Evolutionary conservation across 2,329 filamentous ascomycete species (phyloP).

Genomic region (Botrytis pseudocinerea): DNA sequence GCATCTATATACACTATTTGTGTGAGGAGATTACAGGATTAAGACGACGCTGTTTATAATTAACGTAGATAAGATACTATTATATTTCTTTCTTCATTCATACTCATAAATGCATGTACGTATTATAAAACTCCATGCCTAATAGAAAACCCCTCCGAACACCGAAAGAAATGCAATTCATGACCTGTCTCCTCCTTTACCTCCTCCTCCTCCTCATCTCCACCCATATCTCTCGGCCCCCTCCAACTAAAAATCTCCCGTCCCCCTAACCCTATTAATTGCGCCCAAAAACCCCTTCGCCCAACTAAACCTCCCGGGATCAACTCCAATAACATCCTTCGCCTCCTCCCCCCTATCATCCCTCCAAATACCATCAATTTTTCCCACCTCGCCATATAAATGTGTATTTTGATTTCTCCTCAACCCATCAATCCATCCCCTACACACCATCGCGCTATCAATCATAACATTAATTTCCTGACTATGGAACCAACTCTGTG

Average conservation of each 20-base stretch:
- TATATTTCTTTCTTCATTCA: not conserved
- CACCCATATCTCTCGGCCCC: too few relatives aligned
- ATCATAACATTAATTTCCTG: constrained; percentile 78
- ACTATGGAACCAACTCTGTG: constrained; percentile 75
- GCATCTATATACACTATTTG: not conserved
- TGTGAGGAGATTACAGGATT: not conserved
- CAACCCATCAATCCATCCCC: constrained; percentile 61
- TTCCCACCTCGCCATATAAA: constrained; percentile 54
- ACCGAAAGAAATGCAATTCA: not conserved
- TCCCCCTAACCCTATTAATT: constrained; percentile 57
- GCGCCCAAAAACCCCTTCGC: constrained; percentile 58
- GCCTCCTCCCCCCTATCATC: constrained; percentile 51
- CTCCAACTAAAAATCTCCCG: constrained; percentile 50
- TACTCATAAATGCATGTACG: not conserved
- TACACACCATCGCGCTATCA: constrained; percentile 62
- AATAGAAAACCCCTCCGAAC: not conserved
- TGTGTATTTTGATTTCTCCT: constrained; percentile 67
- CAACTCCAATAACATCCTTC: constrained; percentile 51
- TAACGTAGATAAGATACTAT: not conserved
- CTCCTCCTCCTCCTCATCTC: not conserved
- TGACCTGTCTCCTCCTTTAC: not conserved
- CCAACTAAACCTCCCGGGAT: constrained; percentile 59
- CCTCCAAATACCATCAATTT: constrained; percentile 62
- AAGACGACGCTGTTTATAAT: not conserved
- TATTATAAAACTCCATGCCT: not conserved